Base-by-base conservation (phyloP, 208 protist genomes). In the Crithidia thermophila region DNA sequence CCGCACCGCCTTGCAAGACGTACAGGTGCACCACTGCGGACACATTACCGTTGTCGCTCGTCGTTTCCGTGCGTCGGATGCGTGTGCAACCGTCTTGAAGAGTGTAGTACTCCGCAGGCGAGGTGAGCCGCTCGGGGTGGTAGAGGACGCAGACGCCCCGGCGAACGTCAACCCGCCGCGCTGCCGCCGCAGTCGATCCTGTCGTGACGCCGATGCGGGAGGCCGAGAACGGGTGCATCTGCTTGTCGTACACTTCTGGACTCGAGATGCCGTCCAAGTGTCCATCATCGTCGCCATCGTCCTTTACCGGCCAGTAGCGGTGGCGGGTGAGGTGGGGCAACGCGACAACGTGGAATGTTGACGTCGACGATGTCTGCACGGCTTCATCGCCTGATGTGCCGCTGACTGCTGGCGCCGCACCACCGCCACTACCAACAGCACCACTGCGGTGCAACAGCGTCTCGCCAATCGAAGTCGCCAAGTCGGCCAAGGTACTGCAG, bases 91-190 rank as follows among this genome's bases (percentile, higher is more conserved):
- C 69, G 1, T 25, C 0, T 27, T 56, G 69, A 7, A 75, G 61
- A 4, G 69, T 46, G 55, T 65, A 69, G 50, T 65, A 75, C 30
- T 75, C 60, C 23, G 61, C 60, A 7, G 69, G 69, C 23, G 65
- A 75, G 1, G 69, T 63, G 0, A 37, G 25, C 6, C 53, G 69
- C 14, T 69, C 30, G 3, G 60, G 60, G 46, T 75, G 69, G 47
- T 69, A 69, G 43, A 75, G 43, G 10, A 75, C 47, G n/a, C 60
- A 75, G 20, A 69, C 69, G 28, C 69, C 69, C 7, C 5, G 42
- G 4, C 69, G 69, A 5, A 75, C 33, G 23, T 59, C 55, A 16
- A 75, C 61, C 14, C 69, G 52, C 9, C 47, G 61, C 20, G 23
- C 21, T 30, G 21, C 18, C 21, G 57, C 30, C 1, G 46, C 9